Conservation (phyloP, 2,329 filamentous ascomycete species). For the Trichoderma lentiforme region DNA sequence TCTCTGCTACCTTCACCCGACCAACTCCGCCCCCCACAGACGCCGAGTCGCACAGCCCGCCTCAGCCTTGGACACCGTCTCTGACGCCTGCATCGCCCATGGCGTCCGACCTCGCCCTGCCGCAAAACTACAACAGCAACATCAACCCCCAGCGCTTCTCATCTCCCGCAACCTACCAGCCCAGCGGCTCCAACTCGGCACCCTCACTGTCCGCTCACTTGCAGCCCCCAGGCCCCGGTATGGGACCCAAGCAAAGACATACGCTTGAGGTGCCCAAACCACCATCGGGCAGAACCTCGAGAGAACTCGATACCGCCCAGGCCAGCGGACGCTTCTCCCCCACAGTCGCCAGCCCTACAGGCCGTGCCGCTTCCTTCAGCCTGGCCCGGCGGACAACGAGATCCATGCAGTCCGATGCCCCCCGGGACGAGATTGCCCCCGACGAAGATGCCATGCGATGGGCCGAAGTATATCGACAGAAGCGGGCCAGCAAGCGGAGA, state of each 20-base stretch:
- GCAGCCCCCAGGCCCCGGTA: constrained; percentile 41
- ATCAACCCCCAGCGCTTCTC: constrained; percentile 56
- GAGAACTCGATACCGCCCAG: constrained; percentile 65
- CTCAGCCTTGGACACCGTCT: constrained; percentile 13
- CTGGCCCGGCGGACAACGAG: constrained; percentile 77
- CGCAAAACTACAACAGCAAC: constrained; percentile 19
- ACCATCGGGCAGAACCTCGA: constrained; percentile 61
- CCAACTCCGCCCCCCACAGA: constrained; percentile 20
- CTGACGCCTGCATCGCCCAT: constrained; percentile 23
- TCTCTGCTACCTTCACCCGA: constrained; percentile 20
- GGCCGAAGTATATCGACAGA: constrained; percentile 90
- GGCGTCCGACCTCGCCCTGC: constrained; percentile 26
- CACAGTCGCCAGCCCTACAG: constrained; percentile 50
- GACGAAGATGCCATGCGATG: constrained; percentile 90
- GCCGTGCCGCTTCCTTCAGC: constrained; percentile 77
- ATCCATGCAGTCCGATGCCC: constrained; percentile 79
- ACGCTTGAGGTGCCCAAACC: constrained; percentile 81
- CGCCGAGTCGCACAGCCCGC: constrained; percentile 13
- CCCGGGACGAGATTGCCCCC: constrained; percentile 76
- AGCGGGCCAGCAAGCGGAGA: constrained; percentile 81
- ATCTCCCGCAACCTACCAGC: constrained; percentile 57
- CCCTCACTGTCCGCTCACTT: constrained; percentile 50
- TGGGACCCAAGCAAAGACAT: constrained; percentile 73
- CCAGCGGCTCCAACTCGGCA: constrained; percentile 38
- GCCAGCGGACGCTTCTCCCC: constrained; percentile 82